Evolutionary conservation across 164 flowering plant species (phyloP), one percentile per base, ranked within the genome.

Genomic region (Tetracentron sinense): DNA sequence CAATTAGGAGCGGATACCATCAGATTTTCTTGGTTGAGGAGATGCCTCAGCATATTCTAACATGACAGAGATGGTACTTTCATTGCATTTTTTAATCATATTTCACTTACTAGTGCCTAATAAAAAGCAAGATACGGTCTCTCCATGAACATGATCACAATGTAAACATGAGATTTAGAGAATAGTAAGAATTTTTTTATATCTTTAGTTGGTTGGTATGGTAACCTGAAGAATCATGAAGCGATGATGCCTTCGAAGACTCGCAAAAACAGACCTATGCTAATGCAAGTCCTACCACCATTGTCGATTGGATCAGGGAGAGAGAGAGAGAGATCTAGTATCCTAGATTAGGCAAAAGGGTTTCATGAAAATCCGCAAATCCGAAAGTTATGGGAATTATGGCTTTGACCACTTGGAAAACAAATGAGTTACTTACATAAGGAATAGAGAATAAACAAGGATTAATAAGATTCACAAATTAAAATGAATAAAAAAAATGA

Each of bases 111-210:
- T 58, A 65, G 49, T 51, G 56, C 54, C 51, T 50, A 42, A 50
- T 52, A 56, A 51, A 64, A 69, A 69, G 67, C 42, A 42, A 50
- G 64, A 54, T 58, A 44, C 31, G n/a, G 7, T 63, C 63, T 42
- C 52, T 48, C 61, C 50, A 35, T 50, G 47, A 66, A 10, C 22
- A 38, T 22, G 10, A 33, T 60, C 60, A 35, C n/a, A 53, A 56
- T 28, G 53, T 28, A n/a, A 42, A 15, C 4, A 25, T 14, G 33
- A 69, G 35, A 30, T 61, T 58, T 51, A 50, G 52, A 58, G 52
- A 57, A 57, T 55, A 54, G n/a, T 26, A 52, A 14, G 20, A n/a
- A 19, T 6, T 6, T 64, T 44, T 55, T 53, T n/a, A n/a, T n/a
- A n/a, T 57, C 30, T 29, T 12, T 35, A 11, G 7, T 53, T 61